phyloP scores from a whole-genome alignment of 768 basidiomycete genomes.

The Boletus subcaerulescens region DNA sequence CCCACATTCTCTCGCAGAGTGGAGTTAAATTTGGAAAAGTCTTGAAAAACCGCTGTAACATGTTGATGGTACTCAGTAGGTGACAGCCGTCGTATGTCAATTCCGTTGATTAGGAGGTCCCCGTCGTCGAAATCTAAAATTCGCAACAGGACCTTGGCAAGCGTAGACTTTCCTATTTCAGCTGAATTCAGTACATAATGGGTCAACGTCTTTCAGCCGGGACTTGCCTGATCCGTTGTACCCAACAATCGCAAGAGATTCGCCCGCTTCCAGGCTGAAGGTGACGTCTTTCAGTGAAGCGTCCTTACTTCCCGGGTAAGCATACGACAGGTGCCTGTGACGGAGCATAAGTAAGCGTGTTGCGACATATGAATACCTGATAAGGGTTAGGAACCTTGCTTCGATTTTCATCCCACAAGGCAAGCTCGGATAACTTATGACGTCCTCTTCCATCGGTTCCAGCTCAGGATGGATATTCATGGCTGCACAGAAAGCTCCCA shows the following conservation, averaged over 20 bases:
- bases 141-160: slow-evolving; percentile 77
- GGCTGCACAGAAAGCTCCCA: slow-evolving; percentile 83
- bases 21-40: slow-evolving; percentile 76
- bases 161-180: slow-evolving; percentile 77
- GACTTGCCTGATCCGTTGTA: slow-evolving; percentile 75
- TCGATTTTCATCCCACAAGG: slow-evolving; percentile 66
- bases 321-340: slow-evolving; percentile 62
- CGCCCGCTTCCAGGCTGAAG: slow-evolving; percentile 69
- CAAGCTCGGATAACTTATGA: slow-evolving; percentile 44
- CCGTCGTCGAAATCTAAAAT: slow-evolving; percentile 76
- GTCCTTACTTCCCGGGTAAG: slow-evolving; percentile 71
- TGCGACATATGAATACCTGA: slow-evolving; percentile 7
- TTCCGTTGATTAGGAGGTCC: slow-evolving; percentile 63
- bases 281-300: slow-evolving; percentile 69
- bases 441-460: slow-evolving; percentile 56
- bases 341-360: slow-evolving; percentile 10
- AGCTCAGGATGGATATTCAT: slow-evolving; percentile 67
- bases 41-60: slow-evolving; percentile 81
- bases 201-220: slow-evolving; percentile 11
- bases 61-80: slow-evolving; percentile 73
- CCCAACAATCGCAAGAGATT: slow-evolving; percentile 82
- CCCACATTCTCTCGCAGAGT: slow-evolving; percentile 84
- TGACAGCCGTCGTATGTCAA: slow-evolving; percentile 61
- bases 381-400: slow-evolving; percentile 49
- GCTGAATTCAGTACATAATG: slow-evolving; percentile 6